Evolutionary conservation across 2,329 filamentous ascomycete species (phyloP).

Genomic region (Neofusicoccum laricinum): DNA sequence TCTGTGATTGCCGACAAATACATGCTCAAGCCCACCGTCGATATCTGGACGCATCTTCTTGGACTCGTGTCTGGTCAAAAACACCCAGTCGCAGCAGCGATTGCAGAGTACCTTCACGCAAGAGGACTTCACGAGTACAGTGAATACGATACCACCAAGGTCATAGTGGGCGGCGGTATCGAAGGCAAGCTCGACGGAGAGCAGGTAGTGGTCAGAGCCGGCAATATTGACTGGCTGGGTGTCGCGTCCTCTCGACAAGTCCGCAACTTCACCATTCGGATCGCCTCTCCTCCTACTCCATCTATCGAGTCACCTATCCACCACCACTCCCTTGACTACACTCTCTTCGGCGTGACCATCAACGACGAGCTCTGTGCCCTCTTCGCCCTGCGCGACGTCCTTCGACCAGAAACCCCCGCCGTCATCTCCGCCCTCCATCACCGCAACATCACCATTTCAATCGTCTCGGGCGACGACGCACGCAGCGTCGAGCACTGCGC

Average conservation of each 20-base stretch:
- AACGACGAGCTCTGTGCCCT: slow-evolving; percentile 42
- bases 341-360: slow-evolving; percentile 44
- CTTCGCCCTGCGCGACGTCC: slow-evolving; percentile 49
- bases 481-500: slow-evolving; percentile 51
- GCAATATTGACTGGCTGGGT: slow-evolving; percentile 31
- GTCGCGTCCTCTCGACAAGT: not conserved
- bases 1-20: slow-evolving; percentile 30
- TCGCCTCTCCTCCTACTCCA: not conserved
- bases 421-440: slow-evolving; percentile 51
- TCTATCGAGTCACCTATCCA: not conserved
- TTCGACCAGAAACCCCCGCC: slow-evolving; percentile 50
- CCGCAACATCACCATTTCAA: slow-evolving; percentile 50
- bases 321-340: not conserved
- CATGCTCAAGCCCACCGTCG: slow-evolving; percentile 5
- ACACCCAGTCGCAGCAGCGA: slow-evolving; percentile 9
- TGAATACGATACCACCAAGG: slow-evolving; percentile 25
- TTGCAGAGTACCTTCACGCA: not conserved
- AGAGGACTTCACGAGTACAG: not conserved
- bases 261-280: not conserved
- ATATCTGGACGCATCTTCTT: slow-evolving; percentile 27
- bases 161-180: slow-evolving; percentile 45
- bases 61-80: slow-evolving; percentile 38
- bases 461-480: slow-evolving; percentile 58
- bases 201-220: slow-evolving; percentile 38
- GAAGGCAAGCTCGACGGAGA: slow-evolving; percentile 31